A percentile compares a stretch with the other conserved stretches of the same genome.
phyloP scores from a whole-genome alignment of 805 yeast genomes.

The Spathaspora girioi region DNA sequence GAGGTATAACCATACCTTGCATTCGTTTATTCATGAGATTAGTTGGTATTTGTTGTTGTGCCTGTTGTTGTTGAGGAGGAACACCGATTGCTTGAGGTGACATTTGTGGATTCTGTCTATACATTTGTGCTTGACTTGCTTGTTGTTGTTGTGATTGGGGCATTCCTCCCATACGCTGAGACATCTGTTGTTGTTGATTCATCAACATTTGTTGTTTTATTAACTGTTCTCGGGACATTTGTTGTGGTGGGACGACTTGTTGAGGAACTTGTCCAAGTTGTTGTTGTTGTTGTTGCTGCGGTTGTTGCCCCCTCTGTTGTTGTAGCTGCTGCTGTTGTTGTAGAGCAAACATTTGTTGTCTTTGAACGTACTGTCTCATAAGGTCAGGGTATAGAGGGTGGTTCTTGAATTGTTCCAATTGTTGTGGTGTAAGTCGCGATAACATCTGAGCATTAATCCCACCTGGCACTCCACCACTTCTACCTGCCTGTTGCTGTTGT shows the following conservation, averaged over 20 bases:
- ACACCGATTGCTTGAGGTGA: not conserved
- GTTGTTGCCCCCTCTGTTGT: constrained; percentile 1
- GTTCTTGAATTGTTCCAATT: constrained; percentile 37
- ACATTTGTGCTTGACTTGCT: not conserved
- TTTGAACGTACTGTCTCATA: constrained; percentile 36
- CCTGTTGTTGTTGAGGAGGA: constrained; percentile 10
- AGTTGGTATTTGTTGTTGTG: constrained; percentile 6
- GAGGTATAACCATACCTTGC: constrained; percentile 3
- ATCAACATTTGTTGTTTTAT: constrained; percentile 7
- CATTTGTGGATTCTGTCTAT: not conserved
- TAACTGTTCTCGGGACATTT: constrained; percentile 6
- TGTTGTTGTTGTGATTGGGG: not conserved
- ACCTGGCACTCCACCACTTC: constrained; percentile 6
- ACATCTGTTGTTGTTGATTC: constrained; percentile 5
- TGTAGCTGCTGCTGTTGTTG: constrained; percentile 28
- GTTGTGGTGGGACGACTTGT: constrained; percentile 6
- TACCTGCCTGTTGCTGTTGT: constrained; percentile 6
- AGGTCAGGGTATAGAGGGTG: constrained; percentile 43
- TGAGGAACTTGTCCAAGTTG: constrained; percentile 1
- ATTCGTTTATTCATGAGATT: constrained; percentile 1
- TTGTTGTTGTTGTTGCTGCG: constrained; percentile 13
- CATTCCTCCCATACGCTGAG: not conserved
- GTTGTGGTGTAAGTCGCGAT: constrained; percentile 37
- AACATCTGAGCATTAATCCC: constrained; percentile 22
- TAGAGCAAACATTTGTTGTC: constrained; percentile 34